phyloP scores from a whole-genome alignment of 495 filamentous ascomycete species.

The Tuber aestivum region DNA sequence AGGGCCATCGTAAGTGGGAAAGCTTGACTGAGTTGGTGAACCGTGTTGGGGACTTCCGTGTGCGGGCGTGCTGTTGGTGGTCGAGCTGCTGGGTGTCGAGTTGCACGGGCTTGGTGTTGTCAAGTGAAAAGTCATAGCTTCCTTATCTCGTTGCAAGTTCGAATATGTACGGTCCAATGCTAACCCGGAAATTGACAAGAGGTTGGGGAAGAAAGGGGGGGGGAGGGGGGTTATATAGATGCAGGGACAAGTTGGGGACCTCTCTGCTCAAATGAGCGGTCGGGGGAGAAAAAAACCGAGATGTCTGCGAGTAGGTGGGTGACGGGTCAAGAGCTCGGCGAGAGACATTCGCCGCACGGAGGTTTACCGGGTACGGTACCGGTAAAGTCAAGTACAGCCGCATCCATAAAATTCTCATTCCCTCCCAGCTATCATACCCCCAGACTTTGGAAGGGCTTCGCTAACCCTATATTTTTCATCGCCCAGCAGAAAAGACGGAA shows the following conservation, averaged over 20 bases:
- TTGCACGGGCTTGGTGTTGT: neutral
- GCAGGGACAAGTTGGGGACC: neutral
- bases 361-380: neutral
- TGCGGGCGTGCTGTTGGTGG: neutral
- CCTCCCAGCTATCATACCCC: too few relatives aligned
- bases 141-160: neutral
- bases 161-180: neutral
- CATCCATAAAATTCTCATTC: too few relatives aligned
- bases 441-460: too few relatives aligned
- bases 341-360: neutral
- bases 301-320: neutral
- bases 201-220: neutral
- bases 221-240: neutral
- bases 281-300: neutral
- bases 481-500: too few relatives aligned
- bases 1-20: neutral
- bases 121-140: neutral
- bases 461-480: too few relatives aligned
- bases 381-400: neutral
- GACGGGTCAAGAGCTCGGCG: neutral
- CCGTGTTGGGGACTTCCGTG: neutral
- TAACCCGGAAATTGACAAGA: neutral
- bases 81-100: neutral
- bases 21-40: neutral
- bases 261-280: neutral